phyloP scores from a whole-genome alignment of 2,329 filamentous ascomycete genomes.

The Xylaria sp. region DNA sequence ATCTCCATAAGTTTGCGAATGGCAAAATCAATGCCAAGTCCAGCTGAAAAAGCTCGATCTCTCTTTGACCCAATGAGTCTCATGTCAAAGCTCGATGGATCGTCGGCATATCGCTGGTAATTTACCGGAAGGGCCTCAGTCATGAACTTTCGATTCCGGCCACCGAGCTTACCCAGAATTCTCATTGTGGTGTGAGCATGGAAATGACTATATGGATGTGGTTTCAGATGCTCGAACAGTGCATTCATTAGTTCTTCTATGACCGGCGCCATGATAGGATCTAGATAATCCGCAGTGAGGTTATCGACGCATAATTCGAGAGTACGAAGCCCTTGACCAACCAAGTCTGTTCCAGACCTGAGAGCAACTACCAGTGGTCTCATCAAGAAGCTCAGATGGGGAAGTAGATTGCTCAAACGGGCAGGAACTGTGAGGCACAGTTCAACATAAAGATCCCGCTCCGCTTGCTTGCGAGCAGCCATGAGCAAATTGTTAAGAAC shows the following conservation, averaged over 20 bases:
- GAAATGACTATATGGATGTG: slow-evolving; percentile 95
- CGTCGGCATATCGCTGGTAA: slow-evolving; percentile 88
- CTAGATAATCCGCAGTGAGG: slow-evolving; percentile 94
- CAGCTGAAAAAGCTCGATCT: slow-evolving; percentile 87
- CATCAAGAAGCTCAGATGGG: slow-evolving; percentile 97
- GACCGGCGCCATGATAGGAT: slow-evolving; percentile 98
- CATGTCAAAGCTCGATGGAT: slow-evolving; percentile 86
- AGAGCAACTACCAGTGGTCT: slow-evolving; percentile 95
- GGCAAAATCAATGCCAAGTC: slow-evolving; percentile 87
- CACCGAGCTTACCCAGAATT: slow-evolving; percentile 95
- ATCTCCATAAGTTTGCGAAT: slow-evolving; percentile 87
- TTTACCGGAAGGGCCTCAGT: slow-evolving; percentile 86
- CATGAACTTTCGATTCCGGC: slow-evolving; percentile 94
- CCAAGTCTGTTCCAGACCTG: slow-evolving; percentile 89
- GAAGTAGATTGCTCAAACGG: slow-evolving; percentile 90
- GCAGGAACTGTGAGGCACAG: slow-evolving; percentile 96
- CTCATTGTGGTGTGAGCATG: slow-evolving; percentile 98
- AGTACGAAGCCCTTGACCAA: slow-evolving; percentile 92
- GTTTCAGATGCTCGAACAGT: slow-evolving; percentile 93
- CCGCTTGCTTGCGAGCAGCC: slow-evolving; percentile 87
- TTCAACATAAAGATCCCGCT: slow-evolving; percentile 96
- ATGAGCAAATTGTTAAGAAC: slow-evolving; percentile 95
- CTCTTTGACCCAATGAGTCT: slow-evolving; percentile 89
- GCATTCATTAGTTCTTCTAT: slow-evolving; percentile 99
- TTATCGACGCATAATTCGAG: slow-evolving; percentile 98